Evolutionary conservation across 192 early-diverging fungal species (phyloP), one percentile per base, ranked within the genome.

Genomic region (Linnemannia exigua): DNA sequence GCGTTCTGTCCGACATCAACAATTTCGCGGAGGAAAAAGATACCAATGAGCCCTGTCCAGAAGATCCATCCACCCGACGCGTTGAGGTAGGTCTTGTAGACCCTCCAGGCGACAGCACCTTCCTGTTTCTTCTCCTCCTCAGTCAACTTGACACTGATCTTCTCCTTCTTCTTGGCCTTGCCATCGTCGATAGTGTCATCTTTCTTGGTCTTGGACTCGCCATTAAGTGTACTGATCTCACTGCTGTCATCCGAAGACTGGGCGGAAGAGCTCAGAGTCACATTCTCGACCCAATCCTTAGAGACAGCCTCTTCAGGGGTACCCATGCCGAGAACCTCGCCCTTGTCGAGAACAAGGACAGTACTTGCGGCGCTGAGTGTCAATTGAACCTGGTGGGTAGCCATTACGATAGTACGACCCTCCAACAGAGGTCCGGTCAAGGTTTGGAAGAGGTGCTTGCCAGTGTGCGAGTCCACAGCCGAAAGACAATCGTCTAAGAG

Each of bases 401-500:
- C 96, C 44, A 99, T 90, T 33, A 99, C 87, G 1, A 94, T 75
- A 9, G 98, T 99, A 14, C 96, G 91, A 33, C 92, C 91, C 17
- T 81, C 77, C 90, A 99, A 82, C 22, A 97, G 82, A 19, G 93
- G 93, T 22, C 92, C 90, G 20, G 93, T 89, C 69, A 98, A 77
- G 66, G 95, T 96, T 46, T 94, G 90, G 58, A 95, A 93, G n/a
- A 99, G 87, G 73, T 97, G 95, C 54, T 93, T 92, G 33, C 94
- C 97, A 5, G 90, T 94, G 19, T 92, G 84, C n/a, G 89, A 92
- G 80, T 99, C 99, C 0, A 99, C 97, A 17, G 97, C 97, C 17
- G 94, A 95, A 48, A 98, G 90, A 68, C 92, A 94, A 84, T 97
- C 97, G 87, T 98, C 97, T 67, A 97, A 87, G 4, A 98, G 80